phyloP scores from a whole-genome alignment of 352 stramenopile genomes.

The Globisporangium rhizosaccharum region DNA sequence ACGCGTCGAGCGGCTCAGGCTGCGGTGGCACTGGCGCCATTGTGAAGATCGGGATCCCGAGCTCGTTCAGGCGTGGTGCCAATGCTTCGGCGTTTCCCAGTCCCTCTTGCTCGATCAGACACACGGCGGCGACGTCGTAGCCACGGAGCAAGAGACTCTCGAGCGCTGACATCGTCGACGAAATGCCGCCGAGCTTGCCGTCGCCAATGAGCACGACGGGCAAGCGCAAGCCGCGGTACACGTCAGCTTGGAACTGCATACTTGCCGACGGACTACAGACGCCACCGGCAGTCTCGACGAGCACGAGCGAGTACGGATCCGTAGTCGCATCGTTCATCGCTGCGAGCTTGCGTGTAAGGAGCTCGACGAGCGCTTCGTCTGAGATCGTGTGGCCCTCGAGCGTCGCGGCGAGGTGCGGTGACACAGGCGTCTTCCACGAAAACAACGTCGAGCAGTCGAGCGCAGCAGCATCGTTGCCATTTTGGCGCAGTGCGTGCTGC shows the following conservation, averaged over 20 bases:
- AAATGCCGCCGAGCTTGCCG: constrained; percentile 94
- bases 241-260: constrained; percentile 90
- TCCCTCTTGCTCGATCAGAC: constrained; percentile 73
- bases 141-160: constrained; percentile 90
- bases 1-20: constrained; percentile 65
- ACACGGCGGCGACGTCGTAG: constrained; percentile 88
- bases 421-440: constrained; percentile 92
- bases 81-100: constrained; percentile 67
- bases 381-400: constrained; percentile 85
- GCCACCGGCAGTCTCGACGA: constrained; percentile 95
- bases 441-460: constrained; percentile 87
- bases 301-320: constrained; percentile 44
- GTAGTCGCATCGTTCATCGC: constrained; percentile 23
- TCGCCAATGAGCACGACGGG: constrained; percentile 95
- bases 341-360: constrained; percentile 56
- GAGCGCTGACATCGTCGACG: constrained; percentile 89
- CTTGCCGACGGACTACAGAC: constrained; percentile 88
- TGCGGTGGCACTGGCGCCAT: constrained; percentile 68
- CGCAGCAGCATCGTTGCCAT: constrained; percentile 2
- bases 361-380: constrained; percentile 80
- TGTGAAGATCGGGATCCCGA: constrained; percentile 73
- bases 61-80: constrained; percentile 45
- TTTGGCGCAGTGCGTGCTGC: constrained; percentile 27
- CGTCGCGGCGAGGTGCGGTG: constrained; percentile 89
- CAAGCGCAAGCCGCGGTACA: constrained; percentile 88